Evolutionary conservation across 768 basidiomycete species (phyloP), one percentile per base, ranked within the genome.

Genomic region (Lanmaoa rubissima): DNA sequence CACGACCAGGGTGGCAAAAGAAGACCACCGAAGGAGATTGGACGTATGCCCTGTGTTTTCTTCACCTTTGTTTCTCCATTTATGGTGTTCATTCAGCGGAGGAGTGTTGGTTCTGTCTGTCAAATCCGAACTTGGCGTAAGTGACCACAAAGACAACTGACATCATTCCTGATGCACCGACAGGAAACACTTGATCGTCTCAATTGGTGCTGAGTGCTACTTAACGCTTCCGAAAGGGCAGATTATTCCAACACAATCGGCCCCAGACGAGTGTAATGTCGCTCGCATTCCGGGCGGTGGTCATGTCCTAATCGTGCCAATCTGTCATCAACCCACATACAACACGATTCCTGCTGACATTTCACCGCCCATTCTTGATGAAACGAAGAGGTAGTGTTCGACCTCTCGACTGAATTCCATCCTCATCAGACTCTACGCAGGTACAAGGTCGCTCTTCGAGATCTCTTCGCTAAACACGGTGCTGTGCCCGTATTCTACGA

Each of bases 91-190:
- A 28, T 61, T 46, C 67, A 92, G 92, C 93, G 62, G 90, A 90
- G 54, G 91, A 94, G 70, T 98, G 96, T 73, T 98, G 96, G 96
- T 98, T 99, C 76, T 99, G 97, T 71, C 73, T 99, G 51, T 95
- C 93, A 41, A 98, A 98, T 68, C 95, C 96, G 1, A 87, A 84
- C 62, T 78, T 98, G 39, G 88, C 92, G 86, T 92, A 67, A 60
- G 88, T 80, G 24, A 39, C 36, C 3, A 48, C 50, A 34, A 43
- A 44, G 35, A 31, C 45, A n/a, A 19, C 7, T 1, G 32, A 17
- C 38, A 5, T 31, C 17, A 16, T 67, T 51, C 26, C 50, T 60
- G 35, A 61, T 47, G 4, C 43, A 48, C 32, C 16, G 19, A 31
- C 60, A 95, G 92, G 55, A 99, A 98, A 75, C 92, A 98, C 66